These are phyloP conservation scores for Cercospora sojina DNA, from an alignment of 2,329 filamentous ascomycete species.

Conservation along the genomic window DNA sequence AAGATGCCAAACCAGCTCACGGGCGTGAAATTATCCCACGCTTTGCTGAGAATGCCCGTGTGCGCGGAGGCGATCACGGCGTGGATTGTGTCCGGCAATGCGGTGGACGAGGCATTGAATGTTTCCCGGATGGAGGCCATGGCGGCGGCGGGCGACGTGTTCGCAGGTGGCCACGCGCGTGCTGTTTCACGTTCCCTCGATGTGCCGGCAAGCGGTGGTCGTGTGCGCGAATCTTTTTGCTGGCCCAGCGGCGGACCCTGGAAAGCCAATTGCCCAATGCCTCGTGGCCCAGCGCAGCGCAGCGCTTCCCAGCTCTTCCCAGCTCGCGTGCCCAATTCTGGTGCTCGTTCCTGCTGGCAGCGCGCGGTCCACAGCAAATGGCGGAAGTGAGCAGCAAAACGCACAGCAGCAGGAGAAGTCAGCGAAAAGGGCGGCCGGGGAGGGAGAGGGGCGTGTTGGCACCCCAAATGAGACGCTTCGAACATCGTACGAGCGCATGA, in stretches of 20 bases:
- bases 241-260: neutral
- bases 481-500: neutral
- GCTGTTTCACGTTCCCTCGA: neutral
- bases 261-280: neutral
- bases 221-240: slow-evolving; percentile 2
- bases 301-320: too few relatives aligned
- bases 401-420: neutral
- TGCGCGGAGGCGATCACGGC: slow-evolving; percentile 64
- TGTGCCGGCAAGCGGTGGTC: neutral
- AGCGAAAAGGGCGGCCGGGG: neutral
- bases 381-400: neutral
- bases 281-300: neutral
- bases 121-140: slow-evolving; percentile 38
- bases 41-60: slow-evolving; percentile 53
- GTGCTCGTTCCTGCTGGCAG: neutral
- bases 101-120: slow-evolving; percentile 36
- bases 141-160: neutral
- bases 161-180: neutral
- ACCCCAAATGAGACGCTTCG: neutral
- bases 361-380: neutral
- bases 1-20: slow-evolving; percentile 63
- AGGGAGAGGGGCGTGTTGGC: neutral
- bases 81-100: slow-evolving; percentile 48
- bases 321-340: neutral
- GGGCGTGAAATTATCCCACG: slow-evolving; percentile 53